These are phyloP conservation scores for Agaricus blazei DNA, from an alignment of 768 basidiomycete species.

Conservation along the genomic window DNA sequence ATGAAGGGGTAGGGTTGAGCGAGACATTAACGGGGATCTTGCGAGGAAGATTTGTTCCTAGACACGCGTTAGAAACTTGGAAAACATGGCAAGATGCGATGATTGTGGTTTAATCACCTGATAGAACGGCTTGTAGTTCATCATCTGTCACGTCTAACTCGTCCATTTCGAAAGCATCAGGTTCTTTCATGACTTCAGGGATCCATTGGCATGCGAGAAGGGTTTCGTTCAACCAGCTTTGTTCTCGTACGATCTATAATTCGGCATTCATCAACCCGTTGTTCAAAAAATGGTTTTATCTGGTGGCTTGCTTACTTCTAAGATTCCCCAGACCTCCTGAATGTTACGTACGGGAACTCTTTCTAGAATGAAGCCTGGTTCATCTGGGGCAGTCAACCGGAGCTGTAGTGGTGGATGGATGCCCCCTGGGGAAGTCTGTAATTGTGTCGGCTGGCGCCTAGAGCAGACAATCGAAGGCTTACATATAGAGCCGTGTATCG, in stretches of 20 bases:
- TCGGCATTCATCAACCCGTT: background rate
- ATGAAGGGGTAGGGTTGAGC: conserved; percentile 45
- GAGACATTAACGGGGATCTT: conserved; percentile 73
- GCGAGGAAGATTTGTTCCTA: conserved; percentile 48
- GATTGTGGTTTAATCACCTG: conserved; percentile 35
- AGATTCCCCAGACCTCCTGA: conserved; percentile 68
- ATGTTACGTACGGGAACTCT: conserved; percentile 66
- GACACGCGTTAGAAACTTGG: conserved; percentile 5
- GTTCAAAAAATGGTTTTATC: background rate
- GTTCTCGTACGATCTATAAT: conserved; percentile 69
- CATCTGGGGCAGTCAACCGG: conserved; percentile 62
- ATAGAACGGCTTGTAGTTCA: conserved; percentile 60
- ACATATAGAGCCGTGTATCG: conserved; percentile 69
- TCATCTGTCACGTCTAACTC: conserved; percentile 41
- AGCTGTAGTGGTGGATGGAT: conserved; percentile 67
- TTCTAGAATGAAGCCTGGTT: conserved; percentile 72
- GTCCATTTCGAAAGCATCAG: conserved; percentile 21
- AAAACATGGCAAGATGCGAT: background rate
- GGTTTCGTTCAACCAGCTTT: conserved; percentile 82
- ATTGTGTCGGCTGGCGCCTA: background rate
- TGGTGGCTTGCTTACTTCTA: conserved; percentile 48
- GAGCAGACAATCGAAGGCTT: conserved; percentile 19
- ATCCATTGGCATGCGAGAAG: conserved; percentile 58
- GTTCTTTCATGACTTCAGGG: conserved; percentile 39
- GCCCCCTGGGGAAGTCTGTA: conserved; percentile 59